These are phyloP conservation scores for Ophioceras dolichostomum DNA, from an alignment of 2,329 filamentous ascomycete species.

Conservation along the genomic window DNA sequence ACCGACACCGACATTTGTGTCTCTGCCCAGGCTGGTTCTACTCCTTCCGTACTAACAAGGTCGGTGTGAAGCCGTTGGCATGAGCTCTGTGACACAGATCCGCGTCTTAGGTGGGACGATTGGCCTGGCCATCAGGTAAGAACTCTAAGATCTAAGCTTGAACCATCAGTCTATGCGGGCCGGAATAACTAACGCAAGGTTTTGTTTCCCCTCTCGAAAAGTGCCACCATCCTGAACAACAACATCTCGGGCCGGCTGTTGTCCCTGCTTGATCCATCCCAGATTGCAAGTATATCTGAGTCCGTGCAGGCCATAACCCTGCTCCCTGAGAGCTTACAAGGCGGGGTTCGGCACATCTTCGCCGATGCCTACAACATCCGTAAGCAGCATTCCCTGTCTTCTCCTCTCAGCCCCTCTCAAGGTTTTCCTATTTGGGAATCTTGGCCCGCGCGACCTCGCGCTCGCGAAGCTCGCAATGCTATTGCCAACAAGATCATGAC, in stretches of 20 bases:
- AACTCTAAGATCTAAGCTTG: background rate
- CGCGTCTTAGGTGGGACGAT: conserved; percentile 1
- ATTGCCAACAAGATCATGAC: too few relatives aligned
- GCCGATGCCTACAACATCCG: background rate
- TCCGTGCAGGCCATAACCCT: background rate
- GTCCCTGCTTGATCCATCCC: background rate
- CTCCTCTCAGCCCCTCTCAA: background rate
- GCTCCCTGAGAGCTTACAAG: background rate
- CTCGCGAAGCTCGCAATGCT: too few relatives aligned
- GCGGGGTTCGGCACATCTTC: background rate
- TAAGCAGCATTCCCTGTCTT: background rate
- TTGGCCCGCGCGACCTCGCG: too few relatives aligned
- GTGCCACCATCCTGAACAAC: background rate
- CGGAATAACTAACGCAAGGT: background rate
- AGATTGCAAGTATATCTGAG: background rate
- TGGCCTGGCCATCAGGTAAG: conserved; percentile 1
- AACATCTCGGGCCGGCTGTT: background rate
- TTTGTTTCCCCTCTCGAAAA: background rate
- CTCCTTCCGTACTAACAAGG: too few relatives aligned
- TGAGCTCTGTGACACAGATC: conserved; percentile 1
- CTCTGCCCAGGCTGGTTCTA: too few relatives aligned
- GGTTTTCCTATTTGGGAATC: background rate
- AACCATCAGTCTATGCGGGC: background rate
- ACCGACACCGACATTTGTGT: background rate
- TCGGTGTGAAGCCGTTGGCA: conserved; percentile 1